These are phyloP conservation scores for Sclerotinia spermophila DNA, from an alignment of 2,329 filamentous ascomycete species.

Conservation along the genomic window DNA sequence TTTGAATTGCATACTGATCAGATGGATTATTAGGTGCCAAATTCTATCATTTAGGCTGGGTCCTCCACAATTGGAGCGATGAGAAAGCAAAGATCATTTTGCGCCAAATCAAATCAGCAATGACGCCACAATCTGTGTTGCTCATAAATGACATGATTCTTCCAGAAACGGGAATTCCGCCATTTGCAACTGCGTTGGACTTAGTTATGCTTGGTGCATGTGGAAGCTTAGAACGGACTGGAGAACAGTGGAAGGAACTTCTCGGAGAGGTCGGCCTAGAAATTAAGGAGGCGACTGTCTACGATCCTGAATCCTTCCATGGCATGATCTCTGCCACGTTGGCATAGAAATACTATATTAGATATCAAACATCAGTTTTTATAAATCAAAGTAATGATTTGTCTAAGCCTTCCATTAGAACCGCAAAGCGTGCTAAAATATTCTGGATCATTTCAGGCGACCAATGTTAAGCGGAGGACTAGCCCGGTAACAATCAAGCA, in stretches of 20 bases:
- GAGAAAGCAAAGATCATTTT: constrained; percentile 27
- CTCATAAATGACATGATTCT: constrained; percentile 39
- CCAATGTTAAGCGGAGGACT: not conserved
- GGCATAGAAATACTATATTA: not conserved
- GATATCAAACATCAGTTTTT: not conserved
- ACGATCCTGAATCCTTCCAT: not conserved
- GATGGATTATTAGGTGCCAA: not conserved
- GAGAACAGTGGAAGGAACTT: not conserved
- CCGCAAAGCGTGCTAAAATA: rapidly evolving
- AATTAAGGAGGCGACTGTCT: not conserved
- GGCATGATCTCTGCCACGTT: not conserved
- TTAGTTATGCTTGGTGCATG: constrained; percentile 31
- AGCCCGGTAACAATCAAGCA: not conserved
- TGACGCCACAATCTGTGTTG: constrained; percentile 26
- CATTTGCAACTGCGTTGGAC: constrained; percentile 37
- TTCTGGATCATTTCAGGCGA: not conserved
- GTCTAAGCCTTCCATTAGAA: not conserved
- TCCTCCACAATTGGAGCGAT: constrained; percentile 39
- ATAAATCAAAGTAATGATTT: not conserved
- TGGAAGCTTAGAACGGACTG: not conserved
- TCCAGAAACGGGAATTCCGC: constrained; percentile 32
- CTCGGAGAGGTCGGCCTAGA: not conserved
- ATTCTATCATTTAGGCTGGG: constrained; percentile 25
- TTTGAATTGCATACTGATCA: not conserved
- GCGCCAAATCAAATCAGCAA: constrained; percentile 27